Base-by-base conservation (phyloP, 768 basidiomycete genomes). In the Clavaria fumosa region DNA sequence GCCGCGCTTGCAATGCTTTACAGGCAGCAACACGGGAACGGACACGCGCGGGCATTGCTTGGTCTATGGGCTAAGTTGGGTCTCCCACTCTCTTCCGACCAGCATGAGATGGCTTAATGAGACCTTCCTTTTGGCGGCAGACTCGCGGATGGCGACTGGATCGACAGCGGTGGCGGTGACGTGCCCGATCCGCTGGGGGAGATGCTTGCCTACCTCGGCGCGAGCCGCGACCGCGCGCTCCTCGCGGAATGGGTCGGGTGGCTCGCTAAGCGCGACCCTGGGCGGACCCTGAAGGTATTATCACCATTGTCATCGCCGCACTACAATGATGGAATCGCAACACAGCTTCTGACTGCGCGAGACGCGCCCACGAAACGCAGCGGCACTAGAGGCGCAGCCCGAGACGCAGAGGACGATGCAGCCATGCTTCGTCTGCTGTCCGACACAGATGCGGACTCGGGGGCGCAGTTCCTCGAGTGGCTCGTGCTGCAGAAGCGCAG, bases 231-330 rank as follows among this genome's bases (percentile, higher is more conserved):
- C 48, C 68, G 70, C 18, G 49, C 58, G 2, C 49, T 88, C 37
- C 70, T 74, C 3, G 75, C 79, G 43, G 66, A 69, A 36, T 90
- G 88, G 75, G 79, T 72, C 2, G 56, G 84, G 5, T 93, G 90
- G 89, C 57, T 95, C 15, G 66, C 75, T 2, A 70, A 67, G 45
- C 66, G 67, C 24, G 75, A 84, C 54, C 60, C 72, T 1, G 75
- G 79, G 18, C 70, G 67, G 31, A 86, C 78, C 3, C 54, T 95
- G 18, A 73, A 75, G 61, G 86, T 83, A 51, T 47, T 31, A 27
- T 17, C 14, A 18, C 18, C 17, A n/a, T 20, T 4, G 17, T 27
- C 4, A 21, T 30, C 15, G 18, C 15, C 31, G 32, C 24, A 38
- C 34, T 39, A 31, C 20, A 22, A 5, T 31, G 37, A 22, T 35